Evolutionary conservation across 805 yeast species (phyloP), one percentile per base, ranked within the genome.

Genomic region (Pichia eremophila): DNA sequence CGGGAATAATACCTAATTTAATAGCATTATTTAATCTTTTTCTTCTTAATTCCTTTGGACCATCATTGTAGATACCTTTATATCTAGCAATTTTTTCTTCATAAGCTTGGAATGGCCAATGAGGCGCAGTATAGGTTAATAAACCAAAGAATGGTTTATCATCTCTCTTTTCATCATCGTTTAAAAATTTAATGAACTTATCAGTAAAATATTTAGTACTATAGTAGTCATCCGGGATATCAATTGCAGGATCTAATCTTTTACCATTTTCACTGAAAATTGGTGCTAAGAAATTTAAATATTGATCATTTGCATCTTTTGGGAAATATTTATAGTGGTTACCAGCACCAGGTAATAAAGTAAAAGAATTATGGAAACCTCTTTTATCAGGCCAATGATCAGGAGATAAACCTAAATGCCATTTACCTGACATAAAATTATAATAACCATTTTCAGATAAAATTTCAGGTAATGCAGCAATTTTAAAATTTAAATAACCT

Each of bases 81-180:
- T 78, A 75, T 49, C 77, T 75, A 6, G 60, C 68, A 44, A 77
- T 65, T 8, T 66, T 57, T 7, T 72, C 73, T 43, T 60, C 59
- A 7, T 81, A 81, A 1, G 83, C 83, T 59, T 78, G 83, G 54
- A 71, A 69, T 11, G 84, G 84, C 83, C 84, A 79, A 56, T 78
- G 83, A 3, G 83, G 84, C 1, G 84, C 83, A 5, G 82, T 77
- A 54, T 75, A 78, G 8, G 83, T 78, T 48, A 79, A 62, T 25
- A 67, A 60, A 4, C 79, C 77, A 48, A 77, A 74, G 51, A 75
- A 78, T 10, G 83, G 83, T 54, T 73, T 63, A n/a, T 64, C 74
- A 5, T 55, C 54, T 43, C 76, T 61, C 5, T 51, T 46, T 14
- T 9, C 10, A 34, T 58, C 53, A 40, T 60, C 69, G 28, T 68